These are phyloP conservation scores for Syncephalastrum contaminatum DNA, from an alignment of 371 early-diverging fungal genomes.

Conservation along the genomic window DNA sequence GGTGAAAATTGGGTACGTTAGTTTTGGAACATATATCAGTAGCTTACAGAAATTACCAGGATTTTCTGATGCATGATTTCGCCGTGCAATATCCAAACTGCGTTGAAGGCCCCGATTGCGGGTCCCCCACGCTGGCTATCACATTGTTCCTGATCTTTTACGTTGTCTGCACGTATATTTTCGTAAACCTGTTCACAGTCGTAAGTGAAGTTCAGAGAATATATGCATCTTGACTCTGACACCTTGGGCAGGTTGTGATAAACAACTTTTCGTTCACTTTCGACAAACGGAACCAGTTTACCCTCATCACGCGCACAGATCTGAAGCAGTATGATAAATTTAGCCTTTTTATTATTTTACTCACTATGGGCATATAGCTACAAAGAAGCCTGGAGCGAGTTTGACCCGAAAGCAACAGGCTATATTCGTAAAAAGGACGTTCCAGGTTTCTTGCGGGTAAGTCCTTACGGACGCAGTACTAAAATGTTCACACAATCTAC, in stretches of 20 bases:
- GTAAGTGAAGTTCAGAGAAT: conserved; percentile 19
- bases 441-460: conserved; percentile 40
- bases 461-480: background rate
- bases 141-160: conserved; percentile 47
- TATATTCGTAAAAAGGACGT: conserved; percentile 41
- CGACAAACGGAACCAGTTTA: conserved; percentile 48
- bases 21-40: background rate
- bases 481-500: background rate
- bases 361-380: conserved; percentile 25
- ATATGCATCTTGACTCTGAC: background rate
- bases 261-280: conserved; percentile 58
- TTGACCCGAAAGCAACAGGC: conserved; percentile 53
- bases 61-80: conserved; percentile 58
- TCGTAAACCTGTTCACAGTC: conserved; percentile 55
- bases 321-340: conserved; percentile 27
- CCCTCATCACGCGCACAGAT: conserved; percentile 51
- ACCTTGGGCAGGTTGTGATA: conserved; percentile 38
- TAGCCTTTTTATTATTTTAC: too few relatives aligned
- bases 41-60: conserved; percentile 18
- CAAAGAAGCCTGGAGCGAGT: conserved; percentile 46
- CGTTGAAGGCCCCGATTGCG: conserved; percentile 47
- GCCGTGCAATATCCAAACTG: conserved; percentile 37
- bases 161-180: conserved; percentile 53
- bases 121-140: conserved; percentile 38
- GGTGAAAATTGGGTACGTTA: conserved; percentile 55